These are phyloP conservation scores for Coemansia sp. DNA, from an alignment of 192 early-diverging fungal genomes.

Conservation along the genomic window DNA sequence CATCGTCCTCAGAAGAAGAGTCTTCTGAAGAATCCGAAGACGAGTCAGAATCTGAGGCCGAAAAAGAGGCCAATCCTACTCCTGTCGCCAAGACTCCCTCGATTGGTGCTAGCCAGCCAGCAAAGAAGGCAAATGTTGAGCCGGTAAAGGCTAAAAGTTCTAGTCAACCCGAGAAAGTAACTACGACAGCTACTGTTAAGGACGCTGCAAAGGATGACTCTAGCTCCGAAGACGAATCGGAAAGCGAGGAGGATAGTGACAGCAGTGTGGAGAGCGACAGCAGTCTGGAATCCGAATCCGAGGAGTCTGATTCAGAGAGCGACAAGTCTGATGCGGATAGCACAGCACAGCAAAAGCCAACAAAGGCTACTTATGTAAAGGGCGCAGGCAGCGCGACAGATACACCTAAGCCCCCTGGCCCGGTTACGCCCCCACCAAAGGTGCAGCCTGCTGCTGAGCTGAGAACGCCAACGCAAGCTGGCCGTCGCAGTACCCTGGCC, in stretches of 20 bases:
- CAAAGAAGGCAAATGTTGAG: not conserved
- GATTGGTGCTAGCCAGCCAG: not conserved
- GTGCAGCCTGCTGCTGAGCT: not conserved
- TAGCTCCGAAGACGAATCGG: not conserved
- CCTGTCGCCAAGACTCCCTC: not conserved
- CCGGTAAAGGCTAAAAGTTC: not conserved
- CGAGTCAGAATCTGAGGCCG: not conserved
- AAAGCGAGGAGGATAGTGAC: conserved; percentile 8
- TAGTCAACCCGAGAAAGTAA: not conserved
- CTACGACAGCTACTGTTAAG: not conserved
- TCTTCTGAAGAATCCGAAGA: not conserved
- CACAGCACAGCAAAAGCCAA: not conserved
- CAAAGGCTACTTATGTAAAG: too few species aligned
- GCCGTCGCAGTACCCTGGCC: not conserved
- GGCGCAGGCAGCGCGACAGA: not conserved
- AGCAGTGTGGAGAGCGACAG: conserved; percentile 22
- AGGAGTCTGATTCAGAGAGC: not conserved
- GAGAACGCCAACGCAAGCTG: not conserved
- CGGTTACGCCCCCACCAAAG: not conserved
- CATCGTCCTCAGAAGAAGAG: conserved; percentile 3
- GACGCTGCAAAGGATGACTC: not conserved
- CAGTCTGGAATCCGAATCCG: conserved; percentile 7
- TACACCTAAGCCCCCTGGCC: not conserved
- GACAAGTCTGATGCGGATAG: not conserved
- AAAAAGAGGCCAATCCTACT: not conserved